Base-by-base conservation (phyloP, 2,329 filamentous ascomycete species). In the Dactylellina cionopaga region DNA sequence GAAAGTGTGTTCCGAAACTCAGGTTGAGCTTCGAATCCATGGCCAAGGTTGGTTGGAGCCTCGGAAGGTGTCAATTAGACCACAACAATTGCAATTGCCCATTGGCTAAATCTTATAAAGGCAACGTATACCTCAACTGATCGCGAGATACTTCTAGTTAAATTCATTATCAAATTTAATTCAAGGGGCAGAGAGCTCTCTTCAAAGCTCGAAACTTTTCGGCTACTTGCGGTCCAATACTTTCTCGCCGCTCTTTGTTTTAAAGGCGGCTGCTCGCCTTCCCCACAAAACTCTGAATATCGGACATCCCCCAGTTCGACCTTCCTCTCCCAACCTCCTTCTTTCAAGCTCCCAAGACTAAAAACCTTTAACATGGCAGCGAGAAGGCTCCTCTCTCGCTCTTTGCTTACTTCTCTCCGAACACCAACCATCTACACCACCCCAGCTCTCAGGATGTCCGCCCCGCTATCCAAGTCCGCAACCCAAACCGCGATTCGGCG, bases 401-500 rank as follows among this genome's bases (percentile, higher is more conserved):
- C 75, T 43, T 10, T 76, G 27, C 43, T 64, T 44, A 58, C 68
- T 15, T 41, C 59, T 19, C 60, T 75, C 43, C 68, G 74, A 41
- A 75, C 75, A 47, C 60, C 59, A 39, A 54, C 51, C 10, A 44
- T 65, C 22, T 37, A 64, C 47, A 39, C 52, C 37, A 22, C 68
- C n/a, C 71, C 54, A 41, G 56, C 74, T 29, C 55, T 66, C 29
- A 64, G 63, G 46, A 63, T 71, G 55, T 47, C 66, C 49, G 52
- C 55, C 52, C 37, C 74, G 11, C 22, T 60, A 11, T 69, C 63
- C 15, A 33, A 69, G 39, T 55, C 71, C 41, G 58, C 51, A 1
- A 59, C 39, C 35, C 60, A 62, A 24, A 76, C 81, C 52, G 83
- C 85, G 68, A 80, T 82, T 56, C 82, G 86, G 77, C 83, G 86